Evolutionary conservation across 2,329 filamentous ascomycete genomes (phyloP).

Genomic region (Tolypocladium paradoxum): DNA sequence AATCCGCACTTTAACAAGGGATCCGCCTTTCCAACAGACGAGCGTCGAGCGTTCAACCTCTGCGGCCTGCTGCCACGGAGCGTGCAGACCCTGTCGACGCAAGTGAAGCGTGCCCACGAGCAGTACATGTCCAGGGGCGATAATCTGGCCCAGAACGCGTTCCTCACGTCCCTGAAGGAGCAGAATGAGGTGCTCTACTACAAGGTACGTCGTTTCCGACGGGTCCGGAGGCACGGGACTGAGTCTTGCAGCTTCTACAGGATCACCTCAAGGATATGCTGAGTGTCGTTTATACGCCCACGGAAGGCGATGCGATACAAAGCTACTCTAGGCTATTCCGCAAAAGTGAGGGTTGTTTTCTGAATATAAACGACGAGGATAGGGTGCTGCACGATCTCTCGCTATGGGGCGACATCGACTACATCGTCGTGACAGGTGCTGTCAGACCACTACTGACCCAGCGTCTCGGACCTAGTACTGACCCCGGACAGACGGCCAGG

Average conservation of each 20-base stretch:
- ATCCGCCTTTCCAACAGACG: constrained; percentile 60
- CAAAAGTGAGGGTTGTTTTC: constrained; percentile 75
- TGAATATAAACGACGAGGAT: constrained; percentile 61
- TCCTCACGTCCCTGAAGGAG: constrained; percentile 73
- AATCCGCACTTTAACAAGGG: constrained; percentile 60
- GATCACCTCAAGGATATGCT: constrained; percentile 82
- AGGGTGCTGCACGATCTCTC: constrained; percentile 54
- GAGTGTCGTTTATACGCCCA: constrained; percentile 81
- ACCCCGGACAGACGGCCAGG: constrained; percentile 37
- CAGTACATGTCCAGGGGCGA: constrained; percentile 57
- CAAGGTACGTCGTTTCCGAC: constrained; percentile 33
- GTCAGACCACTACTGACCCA: too few species aligned
- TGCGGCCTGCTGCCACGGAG: constrained; percentile 62
- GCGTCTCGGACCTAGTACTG: too few species aligned
- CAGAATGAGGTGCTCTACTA: constrained; percentile 81
- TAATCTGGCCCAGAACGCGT: constrained; percentile 74
- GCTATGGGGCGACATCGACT: constrained; percentile 72
- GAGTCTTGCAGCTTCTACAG: constrained; percentile 48
- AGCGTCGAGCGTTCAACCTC: constrained; percentile 60
- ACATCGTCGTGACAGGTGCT: constrained; percentile 85
- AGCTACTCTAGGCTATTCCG: constrained; percentile 74
- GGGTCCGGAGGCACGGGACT: not conserved
- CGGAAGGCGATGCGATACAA: constrained; percentile 79
- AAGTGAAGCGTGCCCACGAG: constrained; percentile 66
- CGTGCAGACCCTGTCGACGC: constrained; percentile 66